Evolutionary conservation across 202 grass and related monocot genomes (phyloP).

Genomic region (Schoenoplectus triqueter): DNA sequence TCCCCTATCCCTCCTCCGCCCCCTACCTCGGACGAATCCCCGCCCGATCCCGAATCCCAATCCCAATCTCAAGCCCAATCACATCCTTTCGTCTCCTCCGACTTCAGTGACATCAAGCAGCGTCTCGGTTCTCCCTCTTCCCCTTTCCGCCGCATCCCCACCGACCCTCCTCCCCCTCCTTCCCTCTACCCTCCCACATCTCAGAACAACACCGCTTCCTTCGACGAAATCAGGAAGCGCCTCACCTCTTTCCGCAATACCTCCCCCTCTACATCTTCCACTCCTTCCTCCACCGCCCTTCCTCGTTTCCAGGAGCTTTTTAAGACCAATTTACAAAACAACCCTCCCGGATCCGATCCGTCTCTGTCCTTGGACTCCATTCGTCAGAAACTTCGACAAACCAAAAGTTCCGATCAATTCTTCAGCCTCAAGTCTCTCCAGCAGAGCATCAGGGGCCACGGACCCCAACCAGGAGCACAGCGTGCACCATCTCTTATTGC

Average conservation of each 20-base stretch:
- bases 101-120: slow-evolving; percentile 50
- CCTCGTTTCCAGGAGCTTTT: slow-evolving; percentile 52
- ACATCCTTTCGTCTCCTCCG: slow-evolving; percentile 33
- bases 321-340: slow-evolving; percentile 31
- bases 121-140: slow-evolving; percentile 38
- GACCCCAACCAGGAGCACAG: not conserved
- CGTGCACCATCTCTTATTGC: not conserved
- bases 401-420: not conserved
- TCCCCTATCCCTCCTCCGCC: slow-evolving; percentile 39
- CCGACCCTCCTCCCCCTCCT: slow-evolving; percentile 42
- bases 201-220: not conserved
- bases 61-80: not conserved
- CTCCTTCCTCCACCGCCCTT: slow-evolving; percentile 19
- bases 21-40: slow-evolving; percentile 14
- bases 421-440: slow-evolving; percentile 36
- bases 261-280: not conserved
- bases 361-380: slow-evolving; percentile 7
- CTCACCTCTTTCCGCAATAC: slow-evolving; percentile 44
- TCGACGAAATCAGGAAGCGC: slow-evolving; percentile 44
- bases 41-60: not conserved
- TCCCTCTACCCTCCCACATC: not conserved
- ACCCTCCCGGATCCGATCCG: not conserved
- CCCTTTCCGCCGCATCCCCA: slow-evolving; percentile 42
- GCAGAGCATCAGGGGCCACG: slow-evolving; percentile 24
- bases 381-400: slow-evolving; percentile 38